Percentiles rank a stretch among this genome's conserved stretches.
Evolutionary conservation across 176 grass and related monocot species (phyloP).

Genomic region (Eleusine coracana): DNA sequence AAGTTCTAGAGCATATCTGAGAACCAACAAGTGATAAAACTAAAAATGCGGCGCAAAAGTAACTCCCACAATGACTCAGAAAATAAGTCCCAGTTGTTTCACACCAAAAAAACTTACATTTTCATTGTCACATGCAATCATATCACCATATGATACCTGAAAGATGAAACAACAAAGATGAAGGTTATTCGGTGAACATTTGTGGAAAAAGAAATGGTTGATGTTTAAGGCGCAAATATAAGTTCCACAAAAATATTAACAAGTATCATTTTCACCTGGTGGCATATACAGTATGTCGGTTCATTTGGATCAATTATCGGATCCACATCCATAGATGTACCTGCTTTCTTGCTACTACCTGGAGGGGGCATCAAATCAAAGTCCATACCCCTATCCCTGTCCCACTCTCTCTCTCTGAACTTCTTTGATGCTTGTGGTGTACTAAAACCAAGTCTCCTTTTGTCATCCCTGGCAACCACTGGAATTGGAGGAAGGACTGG

Average conservation of each 20-base stretch:
- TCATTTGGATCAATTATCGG: constrained; percentile 93
- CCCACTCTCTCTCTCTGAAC: constrained; percentile 86
- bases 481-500: constrained; percentile 69
- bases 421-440: constrained; percentile 80
- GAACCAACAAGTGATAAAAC: background rate
- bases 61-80: constrained; percentile 17
- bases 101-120: constrained; percentile 70
- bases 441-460: constrained; percentile 64
- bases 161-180: constrained; percentile 33
- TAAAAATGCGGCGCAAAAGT: background rate
- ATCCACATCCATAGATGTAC: constrained; percentile 68
- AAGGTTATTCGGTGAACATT: constrained; percentile 16
- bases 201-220: background rate
- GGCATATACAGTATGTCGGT: constrained; percentile 96
- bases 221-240: constrained; percentile 24
- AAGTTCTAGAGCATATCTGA: constrained; percentile 33
- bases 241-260: constrained; percentile 6
- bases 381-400: constrained; percentile 86
- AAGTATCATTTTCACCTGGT: constrained; percentile 62
- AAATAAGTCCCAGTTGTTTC: constrained; percentile 17
- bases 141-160: constrained; percentile 97
- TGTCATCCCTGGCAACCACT: constrained; percentile 71
- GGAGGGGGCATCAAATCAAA: constrained; percentile 97
- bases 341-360: constrained; percentile 80
- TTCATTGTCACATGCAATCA: constrained; percentile 98